These are phyloP conservation scores for Ligustrum vulgare DNA, from an alignment of 257 asterid species.

Conservation along the genomic window DNA sequence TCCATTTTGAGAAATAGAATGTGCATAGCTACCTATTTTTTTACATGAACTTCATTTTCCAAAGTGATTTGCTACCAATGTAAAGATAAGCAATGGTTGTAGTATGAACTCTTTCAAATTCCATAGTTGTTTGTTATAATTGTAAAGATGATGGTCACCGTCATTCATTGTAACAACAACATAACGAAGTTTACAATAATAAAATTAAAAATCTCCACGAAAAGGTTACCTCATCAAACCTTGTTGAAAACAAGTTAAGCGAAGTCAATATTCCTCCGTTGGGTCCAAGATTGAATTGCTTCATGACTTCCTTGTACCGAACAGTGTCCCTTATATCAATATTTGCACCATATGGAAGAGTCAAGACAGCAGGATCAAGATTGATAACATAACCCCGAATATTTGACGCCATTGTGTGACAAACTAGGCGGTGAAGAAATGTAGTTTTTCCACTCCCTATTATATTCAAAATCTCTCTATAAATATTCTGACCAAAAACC, in stretches of 20 bases:
- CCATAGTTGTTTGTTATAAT: not conserved
- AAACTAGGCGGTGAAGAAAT: slow-evolving; percentile 71
- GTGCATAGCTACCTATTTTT: not conserved
- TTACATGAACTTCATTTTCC: not conserved
- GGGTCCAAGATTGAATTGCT: slow-evolving; percentile 94
- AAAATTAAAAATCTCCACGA: not conserved
- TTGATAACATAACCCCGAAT: slow-evolving; percentile 83
- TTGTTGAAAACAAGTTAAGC: slow-evolving; percentile 79
- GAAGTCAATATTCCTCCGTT: slow-evolving; percentile 98
- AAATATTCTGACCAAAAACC: slow-evolving; percentile 10
- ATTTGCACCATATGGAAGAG: slow-evolving; percentile 90
- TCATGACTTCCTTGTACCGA: slow-evolving; percentile 95
- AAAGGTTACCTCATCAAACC: slow-evolving; percentile 80
- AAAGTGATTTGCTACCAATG: not conserved
- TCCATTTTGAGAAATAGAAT: not conserved
- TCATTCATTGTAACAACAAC: not conserved
- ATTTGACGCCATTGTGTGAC: slow-evolving; percentile 81
- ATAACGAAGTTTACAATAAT: not conserved
- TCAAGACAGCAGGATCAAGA: slow-evolving; percentile 93
- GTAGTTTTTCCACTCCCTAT: slow-evolving; percentile 99
- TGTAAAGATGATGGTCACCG: not conserved
- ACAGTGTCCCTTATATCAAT: slow-evolving; percentile 95
- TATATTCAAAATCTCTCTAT: slow-evolving; percentile 17
- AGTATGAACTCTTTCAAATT: not conserved
- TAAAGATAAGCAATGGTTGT: not conserved